Base-by-base conservation (phyloP, 2,329 filamentous ascomycete genomes). In the Fusarium graminum region DNA sequence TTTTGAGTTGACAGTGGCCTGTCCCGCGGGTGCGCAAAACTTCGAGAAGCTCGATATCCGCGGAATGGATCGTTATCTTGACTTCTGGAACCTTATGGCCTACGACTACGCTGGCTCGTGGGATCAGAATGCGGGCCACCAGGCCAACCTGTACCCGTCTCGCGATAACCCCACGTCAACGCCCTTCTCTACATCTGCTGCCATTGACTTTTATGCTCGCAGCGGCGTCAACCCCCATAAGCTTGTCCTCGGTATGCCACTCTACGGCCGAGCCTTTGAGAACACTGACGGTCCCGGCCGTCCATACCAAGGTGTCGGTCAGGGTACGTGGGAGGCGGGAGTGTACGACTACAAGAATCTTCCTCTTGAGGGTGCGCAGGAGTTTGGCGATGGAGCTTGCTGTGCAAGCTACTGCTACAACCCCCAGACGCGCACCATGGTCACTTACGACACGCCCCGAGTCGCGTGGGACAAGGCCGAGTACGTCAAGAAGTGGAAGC, bases 321-420 rank as follows among this genome's bases (percentile, higher is more conserved):
- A 89, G 53, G 94, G 93, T 0, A 91, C 86, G 54, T 97, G 92
- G 91, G 94, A 97, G 80, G 82, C 85, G 9, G 93, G 93, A 1
- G 87, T 97, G 1, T 92, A 91, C 82, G 94, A 98, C 78, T 97
- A 90, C 83, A 97, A 97, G 82, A 88, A 83, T 28, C 83, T 98
- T 45, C 94, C 94, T 0, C 83, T 88, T 2, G 78, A 85, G 0
- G 91, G 90, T 0, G 85, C 91, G 0, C 76, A 84, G 49, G 92
- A 93, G 74, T 74, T 81, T 36, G 80, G 86, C 44, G 93, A 97
- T 72, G 72, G 80, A 1, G 83, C 85, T 28, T 83, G 86, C 4
- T 84, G 87, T 3, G 93, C 92, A 4, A 92, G 88, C 42, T 98
- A 90, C 81, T 92, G 90, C 77, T 97, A 93, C 77, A 85, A 93